A percentile compares a stretch with the other conserved stretches of the same genome.
These are phyloP conservation scores for Stagonosporopsis rhizophila DNA, from an alignment of 2,329 filamentous ascomycete species.

Conservation along the genomic window DNA sequence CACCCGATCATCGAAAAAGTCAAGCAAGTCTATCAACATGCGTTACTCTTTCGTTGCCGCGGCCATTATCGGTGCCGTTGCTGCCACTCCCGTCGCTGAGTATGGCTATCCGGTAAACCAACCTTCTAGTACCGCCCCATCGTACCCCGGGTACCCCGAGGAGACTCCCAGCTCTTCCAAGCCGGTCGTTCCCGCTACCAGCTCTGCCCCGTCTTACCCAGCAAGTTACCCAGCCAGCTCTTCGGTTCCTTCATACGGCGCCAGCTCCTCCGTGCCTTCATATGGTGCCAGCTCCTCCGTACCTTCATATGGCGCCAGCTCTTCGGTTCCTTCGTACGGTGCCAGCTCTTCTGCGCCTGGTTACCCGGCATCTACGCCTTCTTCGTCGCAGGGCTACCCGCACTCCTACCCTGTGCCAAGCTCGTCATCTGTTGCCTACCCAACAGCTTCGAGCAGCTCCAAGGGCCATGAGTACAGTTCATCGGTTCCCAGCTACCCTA, in stretches of 20 bases:
- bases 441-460: too few relatives aligned
- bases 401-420: neutral
- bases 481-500: neutral
- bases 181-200: slow-evolving; percentile 3
- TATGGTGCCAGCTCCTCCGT: neutral
- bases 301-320: slow-evolving; percentile 1
- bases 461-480: too few relatives aligned
- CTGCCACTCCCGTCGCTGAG: slow-evolving; percentile 35
- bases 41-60: slow-evolving; percentile 42
- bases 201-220: too few relatives aligned
- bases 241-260: neutral
- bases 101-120: slow-evolving; percentile 23
- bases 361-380: too few relatives aligned
- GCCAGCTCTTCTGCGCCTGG: too few relatives aligned
- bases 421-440: slow-evolving; percentile 2
- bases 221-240: too few relatives aligned
- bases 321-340: neutral
- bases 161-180: slow-evolving; percentile 15
- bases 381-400: neutral
- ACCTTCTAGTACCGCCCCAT: too few relatives aligned
- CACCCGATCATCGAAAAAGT: slow-evolving; percentile 9
- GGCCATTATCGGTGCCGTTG: slow-evolving; percentile 40
- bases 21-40: slow-evolving; percentile 35
- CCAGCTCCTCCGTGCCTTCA: neutral
- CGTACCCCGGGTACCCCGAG: too few relatives aligned